These are phyloP conservation scores for Spergularia azorica DNA, from an alignment of 179 eudicot genomes.

Conservation along the genomic window DNA sequence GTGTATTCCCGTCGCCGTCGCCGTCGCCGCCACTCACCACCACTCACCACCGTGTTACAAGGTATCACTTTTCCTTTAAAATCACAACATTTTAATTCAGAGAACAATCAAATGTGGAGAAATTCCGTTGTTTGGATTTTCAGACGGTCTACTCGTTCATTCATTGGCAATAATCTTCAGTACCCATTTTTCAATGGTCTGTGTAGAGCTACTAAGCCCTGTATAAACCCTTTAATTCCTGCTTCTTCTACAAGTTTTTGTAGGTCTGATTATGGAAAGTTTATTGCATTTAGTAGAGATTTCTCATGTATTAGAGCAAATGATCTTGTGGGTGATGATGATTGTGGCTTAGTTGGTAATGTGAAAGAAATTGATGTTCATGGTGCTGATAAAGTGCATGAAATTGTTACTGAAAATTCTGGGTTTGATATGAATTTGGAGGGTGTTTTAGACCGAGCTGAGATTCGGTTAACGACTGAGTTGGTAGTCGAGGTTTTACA, in stretches of 20 bases:
- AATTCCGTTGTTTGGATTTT: slow-evolving; percentile 13
- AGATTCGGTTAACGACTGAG: slow-evolving; percentile 46
- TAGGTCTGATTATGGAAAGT: neutral
- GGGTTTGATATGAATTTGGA: slow-evolving; percentile 50
- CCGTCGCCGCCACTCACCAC: no score
- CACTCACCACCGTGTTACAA: no score
- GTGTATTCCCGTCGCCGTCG: no score
- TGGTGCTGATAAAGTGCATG: slow-evolving; percentile 42
- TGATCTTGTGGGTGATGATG: slow-evolving; percentile 12
- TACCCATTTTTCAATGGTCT: slow-evolving; percentile 9
- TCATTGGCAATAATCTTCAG: neutral
- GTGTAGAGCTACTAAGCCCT: slow-evolving; percentile 7
- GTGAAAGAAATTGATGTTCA: slow-evolving; percentile 10
- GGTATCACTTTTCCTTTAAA: no score
- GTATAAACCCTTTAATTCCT: slow-evolving; percentile 3
- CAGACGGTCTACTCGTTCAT: slow-evolving; percentile 11
- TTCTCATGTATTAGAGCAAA: slow-evolving; percentile 15
- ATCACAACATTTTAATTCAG: no score
- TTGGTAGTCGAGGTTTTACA: slow-evolving; percentile 58
- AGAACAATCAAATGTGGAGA: slow-evolving; percentile 22
- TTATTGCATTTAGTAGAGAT: slow-evolving; percentile 12
- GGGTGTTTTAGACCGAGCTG: slow-evolving; percentile 45
- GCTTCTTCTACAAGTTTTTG: neutral
- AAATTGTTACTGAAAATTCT: slow-evolving; percentile 30
- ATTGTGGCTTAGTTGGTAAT: neutral